Conservation (phyloP, 495 filamentous ascomycete genomes). For the Penicillium fimorum region DNA sequence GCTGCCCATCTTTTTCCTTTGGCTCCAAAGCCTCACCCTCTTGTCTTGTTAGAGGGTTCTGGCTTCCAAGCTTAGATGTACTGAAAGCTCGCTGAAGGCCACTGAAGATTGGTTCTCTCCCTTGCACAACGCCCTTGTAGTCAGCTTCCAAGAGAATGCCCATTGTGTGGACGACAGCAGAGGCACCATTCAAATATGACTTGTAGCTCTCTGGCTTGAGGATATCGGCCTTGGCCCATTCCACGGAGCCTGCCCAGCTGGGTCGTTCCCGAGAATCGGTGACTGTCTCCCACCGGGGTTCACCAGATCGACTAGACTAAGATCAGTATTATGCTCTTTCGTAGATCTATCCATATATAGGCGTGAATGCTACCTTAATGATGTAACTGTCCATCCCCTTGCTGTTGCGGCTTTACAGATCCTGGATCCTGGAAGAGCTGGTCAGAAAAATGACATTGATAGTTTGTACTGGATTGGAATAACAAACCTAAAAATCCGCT, state of each 20-base stretch:
- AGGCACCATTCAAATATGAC: conserved; percentile 65
- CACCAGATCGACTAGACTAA: conserved; percentile 72
- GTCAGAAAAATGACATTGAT: conserved; percentile 12
- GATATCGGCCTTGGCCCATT: conserved; percentile 86
- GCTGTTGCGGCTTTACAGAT: conserved; percentile 86
- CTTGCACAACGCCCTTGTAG: conserved; percentile 89
- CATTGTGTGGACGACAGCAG: conserved; percentile 87
- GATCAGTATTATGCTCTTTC: neutral
- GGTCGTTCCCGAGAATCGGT: conserved; percentile 72
- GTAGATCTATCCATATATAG: neutral
- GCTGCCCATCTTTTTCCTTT: conserved; percentile 66
- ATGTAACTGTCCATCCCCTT: conserved; percentile 84
- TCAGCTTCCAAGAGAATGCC: conserved; percentile 97
- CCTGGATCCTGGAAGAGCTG: conserved; percentile 57
- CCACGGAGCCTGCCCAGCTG: conserved; percentile 74
- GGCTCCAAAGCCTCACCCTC: conserved; percentile 58
- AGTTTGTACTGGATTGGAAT: neutral
- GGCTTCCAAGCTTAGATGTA: conserved; percentile 57
- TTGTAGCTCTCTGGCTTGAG: conserved; percentile 77
- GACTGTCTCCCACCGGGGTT: conserved; percentile 77
- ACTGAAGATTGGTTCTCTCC: conserved; percentile 69
- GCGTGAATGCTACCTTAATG: conserved; percentile 63
- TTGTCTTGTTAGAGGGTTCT: conserved; percentile 62
- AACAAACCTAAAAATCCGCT: conserved; percentile 81
- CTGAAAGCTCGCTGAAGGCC: conserved; percentile 78